These are phyloP conservation scores for Emergomyces africanus DNA, from an alignment of 2,329 filamentous ascomycete species.

Conservation along the genomic window DNA sequence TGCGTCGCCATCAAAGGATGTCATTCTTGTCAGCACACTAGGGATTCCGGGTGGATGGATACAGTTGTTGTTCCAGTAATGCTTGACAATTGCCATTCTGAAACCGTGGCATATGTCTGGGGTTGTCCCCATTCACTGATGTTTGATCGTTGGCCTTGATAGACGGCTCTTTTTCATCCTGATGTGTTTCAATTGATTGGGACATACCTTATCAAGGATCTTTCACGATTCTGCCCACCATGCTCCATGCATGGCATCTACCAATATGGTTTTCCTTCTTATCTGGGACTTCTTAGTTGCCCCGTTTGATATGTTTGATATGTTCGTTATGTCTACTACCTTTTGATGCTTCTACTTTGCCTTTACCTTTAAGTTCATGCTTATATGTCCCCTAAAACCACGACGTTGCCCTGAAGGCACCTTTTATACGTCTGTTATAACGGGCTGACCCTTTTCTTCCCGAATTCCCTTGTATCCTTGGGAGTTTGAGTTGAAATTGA, in stretches of 20 bases:
- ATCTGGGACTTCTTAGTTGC: neutral
- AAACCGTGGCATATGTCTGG: slow-evolving; percentile 7
- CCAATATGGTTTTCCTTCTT: neutral
- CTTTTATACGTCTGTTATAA: neutral
- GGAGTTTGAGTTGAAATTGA: neutral
- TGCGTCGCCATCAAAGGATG: neutral
- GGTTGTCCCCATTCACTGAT: neutral
- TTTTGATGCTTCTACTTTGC: neutral
- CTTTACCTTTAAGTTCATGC: neutral
- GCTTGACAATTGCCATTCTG: slow-evolving; percentile 14
- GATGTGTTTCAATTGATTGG: neutral
- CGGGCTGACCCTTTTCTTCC: neutral
- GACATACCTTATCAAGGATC: neutral
- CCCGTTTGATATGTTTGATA: neutral
- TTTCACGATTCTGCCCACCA: neutral
- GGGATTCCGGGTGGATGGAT: slow-evolving; percentile 2
- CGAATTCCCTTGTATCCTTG: neutral
- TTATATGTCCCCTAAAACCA: neutral
- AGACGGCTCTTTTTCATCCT: neutral
- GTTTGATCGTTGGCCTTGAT: neutral
- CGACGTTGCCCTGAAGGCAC: neutral
- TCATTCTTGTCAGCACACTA: neutral
- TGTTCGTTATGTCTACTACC: neutral
- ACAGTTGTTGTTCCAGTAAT: slow-evolving; percentile 5
- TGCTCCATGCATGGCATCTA: neutral